Evolutionary conservation across 345 rosid genomes (phyloP).

Genomic region (Capsella bursapastoris): DNA sequence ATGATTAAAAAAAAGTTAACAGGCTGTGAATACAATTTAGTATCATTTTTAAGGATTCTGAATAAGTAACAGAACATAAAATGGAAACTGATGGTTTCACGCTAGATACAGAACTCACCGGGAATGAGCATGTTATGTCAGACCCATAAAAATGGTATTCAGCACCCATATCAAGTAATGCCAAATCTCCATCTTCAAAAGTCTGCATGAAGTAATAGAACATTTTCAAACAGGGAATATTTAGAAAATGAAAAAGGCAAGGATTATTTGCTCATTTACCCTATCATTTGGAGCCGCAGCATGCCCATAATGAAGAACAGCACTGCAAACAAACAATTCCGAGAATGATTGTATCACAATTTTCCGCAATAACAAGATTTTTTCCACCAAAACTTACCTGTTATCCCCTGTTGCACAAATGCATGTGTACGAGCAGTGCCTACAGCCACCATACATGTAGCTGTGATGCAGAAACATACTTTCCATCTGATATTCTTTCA

Average conservation of each 20-base stretch:
- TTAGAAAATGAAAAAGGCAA: background rate
- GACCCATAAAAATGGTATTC: slow-evolving; percentile 91
- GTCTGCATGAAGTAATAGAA: slow-evolving; percentile 54
- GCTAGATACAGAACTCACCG: slow-evolving; percentile 56
- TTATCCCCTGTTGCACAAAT: slow-evolving; percentile 96
- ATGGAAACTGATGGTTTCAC: background rate
- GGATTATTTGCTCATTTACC: slow-evolving; percentile 50
- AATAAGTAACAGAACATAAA: slow-evolving; percentile 23
- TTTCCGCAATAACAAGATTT: slow-evolving; percentile 5
- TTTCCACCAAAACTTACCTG: slow-evolving; percentile 53
- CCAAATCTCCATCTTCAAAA: slow-evolving; percentile 85
- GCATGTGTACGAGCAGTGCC: slow-evolving; percentile 95
- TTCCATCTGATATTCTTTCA: slow-evolving; percentile 95
- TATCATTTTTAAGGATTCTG: background rate
- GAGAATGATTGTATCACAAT: background rate
- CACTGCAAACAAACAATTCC: slow-evolving; percentile 51
- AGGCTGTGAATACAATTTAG: background rate
- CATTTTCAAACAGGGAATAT: background rate
- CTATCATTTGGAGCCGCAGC: slow-evolving; percentile 98
- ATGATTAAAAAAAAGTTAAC: background rate
- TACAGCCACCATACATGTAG: slow-evolving; percentile 92
- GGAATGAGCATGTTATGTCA: slow-evolving; percentile 95
- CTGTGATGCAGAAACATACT: slow-evolving; percentile 94
- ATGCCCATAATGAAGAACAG: slow-evolving; percentile 97
- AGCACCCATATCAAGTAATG: slow-evolving; percentile 97